Evolutionary conservation across 169 alveolate genomes (phyloP), one percentile per base, ranked within the genome.

Genomic region (Babesia ovis): DNA sequence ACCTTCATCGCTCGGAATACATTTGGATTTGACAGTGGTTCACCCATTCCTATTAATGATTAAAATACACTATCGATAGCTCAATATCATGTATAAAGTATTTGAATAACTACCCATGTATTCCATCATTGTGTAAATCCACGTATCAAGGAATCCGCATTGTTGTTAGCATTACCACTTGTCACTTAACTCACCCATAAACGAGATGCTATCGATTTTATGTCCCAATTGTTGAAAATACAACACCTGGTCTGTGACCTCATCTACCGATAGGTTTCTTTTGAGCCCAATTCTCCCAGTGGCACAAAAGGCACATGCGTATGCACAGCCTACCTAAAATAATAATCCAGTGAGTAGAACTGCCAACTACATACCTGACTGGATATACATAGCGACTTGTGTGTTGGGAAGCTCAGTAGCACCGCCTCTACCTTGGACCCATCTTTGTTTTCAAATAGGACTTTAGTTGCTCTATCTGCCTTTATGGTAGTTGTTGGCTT

Each of bases 11-110:
- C 85, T 23, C 87, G 91, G 81, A 92, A 92, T 45, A 91, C 93
- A 48, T 91, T 82, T 22, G 96, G 96, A 71, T 92, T 92, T 29
- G 95, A 92, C 57, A 92, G 83, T 31, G 96, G 95, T 72, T 92
- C 96, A 0, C 96, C 96, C 95, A 91, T 87, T 14, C 93, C 93
- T 89, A 71, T 12, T 12, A 42, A 42, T 42, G 50, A 42, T 42
- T 42, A 12, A 12, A 16, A 42, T 22, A 9, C n/a, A n/a, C n/a
- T n/a, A n/a, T n/a, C n/a, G n/a, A n/a, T n/a, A n/a, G n/a, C n/a
- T n/a, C n/a, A n/a, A n/a, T n/a, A n/a, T n/a, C n/a, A n/a, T n/a
- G n/a, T n/a, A n/a, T n/a, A n/a, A n/a, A n/a, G n/a, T n/a, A n/a
- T n/a, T n/a, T n/a, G n/a, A n/a, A n/a, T n/a, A n/a, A n/a, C n/a